Base-by-base conservation (phyloP, 2,329 filamentous ascomycete species). In the Penicillium sp. region DNA sequence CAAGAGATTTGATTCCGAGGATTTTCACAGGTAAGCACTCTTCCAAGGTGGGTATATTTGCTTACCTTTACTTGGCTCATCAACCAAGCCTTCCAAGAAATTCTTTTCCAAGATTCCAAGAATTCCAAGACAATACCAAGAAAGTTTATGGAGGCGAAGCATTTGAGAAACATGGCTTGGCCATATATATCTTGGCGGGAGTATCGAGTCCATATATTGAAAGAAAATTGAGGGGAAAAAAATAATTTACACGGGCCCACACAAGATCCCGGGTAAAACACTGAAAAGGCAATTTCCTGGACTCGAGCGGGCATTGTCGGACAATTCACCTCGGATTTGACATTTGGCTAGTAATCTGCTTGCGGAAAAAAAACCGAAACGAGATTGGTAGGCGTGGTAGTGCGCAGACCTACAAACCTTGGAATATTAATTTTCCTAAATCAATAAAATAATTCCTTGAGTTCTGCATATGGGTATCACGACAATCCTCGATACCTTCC, bases 231-330 rank as follows among this genome's bases (percentile, higher is more conserved):
- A 21, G 19, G 29, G n/a, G 7, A 6, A 21, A 35, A 17, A 23
- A 17, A 21, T 6, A 6, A 6, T 47, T 1, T n/a, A 19, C 36
- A n/a, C 7, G 25, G 35, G n/a, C 23, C 35, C 48, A 39, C 47
- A 19, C n/a, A 39, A 19, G 35, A 50, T 38, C 23, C 23, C 48
- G 35, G 35, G 23, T 39, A 19, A 39, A 38, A 39, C 21, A 43
- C 8, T 43, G 41, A n/a, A 47, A 45, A 21, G n/a, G 29, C 12
- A 29, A 45, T 31, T 31, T 42, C 19, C 21, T 45, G 17, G 41
- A 43, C 23, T 49, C 47, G n/a, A 23, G 49, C 49, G 39, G 49
- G 39, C 39, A 15, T 45, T 53, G 6, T 36, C 39, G 50, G 50
- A 36, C 50, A 27, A 19, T 42, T 50, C 25, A 42, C 10, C 17